Conservation (phyloP, 768 basidiomycete genomes). For the Lactifluus subvellereus region DNA sequence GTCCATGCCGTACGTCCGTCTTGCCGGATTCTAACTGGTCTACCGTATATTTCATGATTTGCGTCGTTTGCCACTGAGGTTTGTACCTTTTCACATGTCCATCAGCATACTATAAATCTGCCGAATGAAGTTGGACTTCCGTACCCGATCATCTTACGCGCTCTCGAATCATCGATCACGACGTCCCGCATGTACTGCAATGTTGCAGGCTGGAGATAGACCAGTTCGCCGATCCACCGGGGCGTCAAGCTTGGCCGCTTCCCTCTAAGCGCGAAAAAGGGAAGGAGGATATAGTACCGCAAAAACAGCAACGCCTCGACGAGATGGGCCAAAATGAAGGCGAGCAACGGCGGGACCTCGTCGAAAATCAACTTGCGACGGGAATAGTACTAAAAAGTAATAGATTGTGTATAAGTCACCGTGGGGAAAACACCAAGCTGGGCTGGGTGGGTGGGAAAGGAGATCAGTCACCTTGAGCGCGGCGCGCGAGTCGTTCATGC, state of each 20-base stretch:
- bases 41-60: conserved; percentile 33
- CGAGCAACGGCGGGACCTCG: conserved; percentile 29
- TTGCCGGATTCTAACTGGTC: conserved; percentile 32
- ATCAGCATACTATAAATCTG: conserved; percentile 2
- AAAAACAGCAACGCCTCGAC: conserved; percentile 31
- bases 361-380: conserved; percentile 29
- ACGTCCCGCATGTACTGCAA: conserved; percentile 31
- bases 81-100: conserved; percentile 22
- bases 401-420: neutral
- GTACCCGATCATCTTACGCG: conserved; percentile 32
- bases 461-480: conserved; percentile 31
- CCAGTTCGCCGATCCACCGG: conserved; percentile 30
- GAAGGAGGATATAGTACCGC: conserved; percentile 30
- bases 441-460: neutral
- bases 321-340: conserved; percentile 31
- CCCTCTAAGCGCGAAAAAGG: conserved; percentile 24
- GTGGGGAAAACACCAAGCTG: neutral
- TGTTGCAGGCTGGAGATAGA: conserved; percentile 33
- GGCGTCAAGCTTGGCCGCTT: conserved; percentile 27
- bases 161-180: conserved; percentile 34
- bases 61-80: conserved; percentile 32
- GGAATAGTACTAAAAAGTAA: conserved; percentile 29
- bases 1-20: conserved; percentile 17
- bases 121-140: neutral
- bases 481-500: conserved; percentile 28